Base-by-base conservation (phyloP, 306 rosid species). In the Vicia sativa region DNA sequence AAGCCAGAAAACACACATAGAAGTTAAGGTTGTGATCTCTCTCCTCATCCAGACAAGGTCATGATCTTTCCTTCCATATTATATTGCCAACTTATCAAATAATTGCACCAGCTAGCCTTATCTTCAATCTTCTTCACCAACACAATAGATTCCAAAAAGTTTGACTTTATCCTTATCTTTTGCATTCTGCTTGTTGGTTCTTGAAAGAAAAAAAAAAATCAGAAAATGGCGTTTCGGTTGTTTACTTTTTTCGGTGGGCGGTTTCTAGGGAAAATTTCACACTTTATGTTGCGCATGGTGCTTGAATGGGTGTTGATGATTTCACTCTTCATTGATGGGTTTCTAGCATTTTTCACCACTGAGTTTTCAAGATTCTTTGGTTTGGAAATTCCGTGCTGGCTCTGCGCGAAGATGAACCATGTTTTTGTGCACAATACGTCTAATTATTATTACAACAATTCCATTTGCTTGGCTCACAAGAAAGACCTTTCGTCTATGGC, bases 391-490 rank as follows among this genome's bases (percentile, higher is more conserved):
- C 97, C 99, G 0, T 93, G 99, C 57, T 73, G 87, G 84, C 75
- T 90, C 1, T 93, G 99, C 79, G 80, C 95, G 1, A 70, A 91
- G 58, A 81, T 88, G 62, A 89, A 91, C 42, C 96, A 84, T 74
- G 53, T 79, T 34, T 18, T 93, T 11, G 79, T 85, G 35, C 78
- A 66, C 3, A 76, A 72, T 34, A 61, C 79, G n/a, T 79, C 74
- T 0, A 78, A 81, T 75, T 88, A 84, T 63, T 85, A 90, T 70
- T 88, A 83, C 89, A 88, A 90, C 34, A 80, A 82, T 15, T 83
- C 90, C 62, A 57, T 88, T 0, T 93, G 97, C n/a, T 92, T 87
- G 62, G 31, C 78, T 13, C 99, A 93, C 76, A 82, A 87, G 87
- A 86, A 78, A 77, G 87, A 83, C 3, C 38, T 90, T 46, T 93